Percentiles rank a stretch among this genome's conserved stretches.
Conservation (phyloP, 306 rosid species). For the Cicer yamashitae region DNA sequence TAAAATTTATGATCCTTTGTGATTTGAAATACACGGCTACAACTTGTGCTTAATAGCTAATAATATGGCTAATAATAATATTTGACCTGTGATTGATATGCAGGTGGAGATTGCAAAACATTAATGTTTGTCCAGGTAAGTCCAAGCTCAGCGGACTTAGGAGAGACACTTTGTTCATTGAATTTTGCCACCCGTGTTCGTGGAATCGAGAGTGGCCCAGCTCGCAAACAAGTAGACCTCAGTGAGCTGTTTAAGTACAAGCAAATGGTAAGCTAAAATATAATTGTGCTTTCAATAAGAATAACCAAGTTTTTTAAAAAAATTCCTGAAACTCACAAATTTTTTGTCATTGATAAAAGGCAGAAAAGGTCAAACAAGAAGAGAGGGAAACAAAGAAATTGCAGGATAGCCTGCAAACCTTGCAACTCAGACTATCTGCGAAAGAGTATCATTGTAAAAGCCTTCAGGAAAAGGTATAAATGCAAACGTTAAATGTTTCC, state of each 20-base stretch:
- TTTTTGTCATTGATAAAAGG: constrained; percentile 57
- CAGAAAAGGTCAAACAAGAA: constrained; percentile 81
- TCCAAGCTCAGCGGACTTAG: constrained; percentile 79
- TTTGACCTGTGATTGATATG: constrained; percentile 49
- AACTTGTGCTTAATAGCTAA: constrained; percentile 11
- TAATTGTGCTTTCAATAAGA: constrained; percentile 8
- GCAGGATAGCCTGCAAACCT: constrained; percentile 73
- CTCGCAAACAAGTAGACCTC: constrained; percentile 89
- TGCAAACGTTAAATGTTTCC: not conserved
- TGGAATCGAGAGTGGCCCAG: constrained; percentile 87
- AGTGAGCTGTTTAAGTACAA: constrained; percentile 82
- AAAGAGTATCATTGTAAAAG: constrained; percentile 76
- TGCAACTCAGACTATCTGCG: constrained; percentile 80
- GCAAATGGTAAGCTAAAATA: constrained; percentile 76
- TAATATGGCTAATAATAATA: constrained; percentile 28
- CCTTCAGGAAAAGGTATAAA: constrained; percentile 86
- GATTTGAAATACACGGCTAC: constrained; percentile 12
- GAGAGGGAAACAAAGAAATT: constrained; percentile 90
- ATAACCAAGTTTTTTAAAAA: not conserved
- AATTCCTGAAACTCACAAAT: constrained; percentile 11
- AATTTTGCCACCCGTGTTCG: constrained; percentile 94
- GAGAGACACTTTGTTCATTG: constrained; percentile 92
- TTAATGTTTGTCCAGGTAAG: constrained; percentile 96
- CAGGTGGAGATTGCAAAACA: constrained; percentile 99
- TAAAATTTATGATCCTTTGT: constrained; percentile 9